Base-by-base conservation (phyloP, 2,329 filamentous ascomycete genomes). In the Endocalyx cinctus region DNA sequence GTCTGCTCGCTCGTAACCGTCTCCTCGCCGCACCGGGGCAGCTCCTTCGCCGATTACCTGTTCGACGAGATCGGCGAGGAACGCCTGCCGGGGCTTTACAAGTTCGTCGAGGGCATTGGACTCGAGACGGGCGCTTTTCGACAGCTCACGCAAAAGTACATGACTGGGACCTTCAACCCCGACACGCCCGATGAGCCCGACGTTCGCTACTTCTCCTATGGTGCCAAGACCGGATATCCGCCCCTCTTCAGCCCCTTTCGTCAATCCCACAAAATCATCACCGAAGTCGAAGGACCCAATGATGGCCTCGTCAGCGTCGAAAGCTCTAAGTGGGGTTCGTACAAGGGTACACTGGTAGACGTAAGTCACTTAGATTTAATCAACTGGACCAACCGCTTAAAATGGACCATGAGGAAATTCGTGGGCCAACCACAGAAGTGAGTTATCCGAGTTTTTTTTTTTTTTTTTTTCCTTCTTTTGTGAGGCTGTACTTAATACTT, bases 281-380 rank as follows among this genome's bases (percentile, higher is more conserved):
- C 60, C 10, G 54, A 59, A 23, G 47, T 50, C 0, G 78, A 82
- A 48, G 79, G 79, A 0, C 64, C 72, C 12, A 83, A 83, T 44
- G 79, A 83, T 46, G 79, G 79, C 2, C 60, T 83, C n/a, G 79
- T 83, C 10, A 87, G 76, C 51, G 76, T 82, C 10, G 59, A 64
- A 31, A 82, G 77, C 48, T 72, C 74, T 28, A 63, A 63, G 38
- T 82, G 78, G 77, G 79, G 79, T 6, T 64, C 63, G 8, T 82
- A 83, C 52, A 73, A 78, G 48, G 79, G 79, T 4, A 82, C 79
- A 2, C 52, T 83, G 36, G 57, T 79, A 5, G 70, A 66, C 2
- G 77, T 81, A 6, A 79, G 70, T 46, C 79, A 83, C 48, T 56
- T 82, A 17, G 78, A 82, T 46, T 54, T 82, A 33, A 82, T 83